Evolutionary conservation across 306 rosid species (phyloP).

Genomic region (Sicyos baderoa): DNA sequence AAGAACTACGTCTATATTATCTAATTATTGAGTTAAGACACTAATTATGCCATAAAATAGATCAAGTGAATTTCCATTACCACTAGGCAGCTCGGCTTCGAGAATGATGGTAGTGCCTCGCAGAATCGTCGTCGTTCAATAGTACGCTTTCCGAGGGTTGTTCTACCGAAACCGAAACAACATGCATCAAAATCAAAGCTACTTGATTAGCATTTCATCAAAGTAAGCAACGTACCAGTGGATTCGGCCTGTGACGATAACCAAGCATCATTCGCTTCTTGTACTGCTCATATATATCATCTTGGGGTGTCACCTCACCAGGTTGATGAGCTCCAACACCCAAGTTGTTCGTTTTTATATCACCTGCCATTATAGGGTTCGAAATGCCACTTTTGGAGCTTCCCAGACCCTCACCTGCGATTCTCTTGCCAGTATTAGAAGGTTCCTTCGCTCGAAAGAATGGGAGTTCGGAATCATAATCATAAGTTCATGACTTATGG

Average conservation of each 20-base stretch:
- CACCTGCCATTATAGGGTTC: constrained; percentile 87
- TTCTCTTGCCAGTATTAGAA: constrained; percentile 7
- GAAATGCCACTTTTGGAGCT: constrained; percentile 81
- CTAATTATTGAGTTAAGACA: constrained; percentile 12
- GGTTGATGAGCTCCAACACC: constrained; percentile 95
- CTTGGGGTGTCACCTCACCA: constrained; percentile 84
- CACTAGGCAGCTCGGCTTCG: not conserved
- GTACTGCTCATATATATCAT: constrained; percentile 94
- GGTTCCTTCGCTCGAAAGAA: not conserved
- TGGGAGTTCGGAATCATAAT: not conserved
- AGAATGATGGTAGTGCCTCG: not conserved
- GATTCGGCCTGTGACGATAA: constrained; percentile 88
- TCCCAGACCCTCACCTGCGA: constrained; percentile 91
- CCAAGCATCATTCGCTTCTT: constrained; percentile 99
- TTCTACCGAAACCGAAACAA: constrained; percentile 40
- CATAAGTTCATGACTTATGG: not conserved
- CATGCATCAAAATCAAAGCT: not conserved
- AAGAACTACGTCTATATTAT: not conserved
- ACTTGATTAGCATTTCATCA: not conserved
- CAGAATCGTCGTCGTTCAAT: constrained; percentile 30
- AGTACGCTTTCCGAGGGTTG: constrained; percentile 96
- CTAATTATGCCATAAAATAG: not conserved
- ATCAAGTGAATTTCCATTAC: not conserved
- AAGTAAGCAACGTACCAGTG: constrained; percentile 51
- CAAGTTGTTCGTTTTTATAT: constrained; percentile 77